phyloP scores from a whole-genome alignment of 352 stramenopile species.

The Phytophthora capsici region DNA sequence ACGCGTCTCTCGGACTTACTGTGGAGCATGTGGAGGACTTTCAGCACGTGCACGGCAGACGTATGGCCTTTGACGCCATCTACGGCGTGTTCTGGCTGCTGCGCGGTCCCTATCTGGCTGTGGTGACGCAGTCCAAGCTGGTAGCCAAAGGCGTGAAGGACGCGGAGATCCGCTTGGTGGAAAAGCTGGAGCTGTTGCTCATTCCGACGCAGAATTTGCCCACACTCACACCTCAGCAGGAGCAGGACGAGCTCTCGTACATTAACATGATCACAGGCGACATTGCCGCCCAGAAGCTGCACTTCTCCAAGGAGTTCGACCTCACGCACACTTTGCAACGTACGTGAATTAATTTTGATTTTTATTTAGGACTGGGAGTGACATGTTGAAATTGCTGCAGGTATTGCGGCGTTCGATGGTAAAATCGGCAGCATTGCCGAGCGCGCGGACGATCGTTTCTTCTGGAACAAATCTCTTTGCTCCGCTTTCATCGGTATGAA shows the following conservation, averaged over 20 bases:
- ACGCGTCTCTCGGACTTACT: constrained; percentile 51
- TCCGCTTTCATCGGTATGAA: constrained; percentile 57
- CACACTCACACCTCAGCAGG: constrained; percentile 50
- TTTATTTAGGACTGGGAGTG: constrained; percentile 3
- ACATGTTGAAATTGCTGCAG: constrained; percentile 30
- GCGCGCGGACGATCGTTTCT: constrained; percentile 91
- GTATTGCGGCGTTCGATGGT: constrained; percentile 57
- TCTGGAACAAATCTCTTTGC: constrained; percentile 91
- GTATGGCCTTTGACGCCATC: constrained; percentile 81
- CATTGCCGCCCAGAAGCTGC: constrained; percentile 66
- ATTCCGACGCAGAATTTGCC: constrained; percentile 70
- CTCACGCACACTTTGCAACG: constrained; percentile 82
- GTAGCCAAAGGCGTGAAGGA: constrained; percentile 56
- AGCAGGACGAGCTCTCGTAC: constrained; percentile 68
- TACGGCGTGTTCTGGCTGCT: constrained; percentile 82
- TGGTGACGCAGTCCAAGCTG: constrained; percentile 74
- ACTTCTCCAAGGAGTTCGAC: constrained; percentile 82
- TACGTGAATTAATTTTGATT: constrained; percentile 25
- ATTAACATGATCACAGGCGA: constrained; percentile 66
- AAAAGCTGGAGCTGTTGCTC: constrained; percentile 69
- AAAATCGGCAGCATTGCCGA: constrained; percentile 63
- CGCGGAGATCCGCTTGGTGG: constrained; percentile 61
- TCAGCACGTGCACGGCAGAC: constrained; percentile 71
- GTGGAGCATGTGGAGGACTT: constrained; percentile 70
- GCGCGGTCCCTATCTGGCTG: constrained; percentile 68